Percentiles rank a stretch among this genome's conserved stretches.
Evolutionary conservation across 2,329 filamentous ascomycete genomes (phyloP).

Genomic region (Colletotrichum nymphaeae): DNA sequence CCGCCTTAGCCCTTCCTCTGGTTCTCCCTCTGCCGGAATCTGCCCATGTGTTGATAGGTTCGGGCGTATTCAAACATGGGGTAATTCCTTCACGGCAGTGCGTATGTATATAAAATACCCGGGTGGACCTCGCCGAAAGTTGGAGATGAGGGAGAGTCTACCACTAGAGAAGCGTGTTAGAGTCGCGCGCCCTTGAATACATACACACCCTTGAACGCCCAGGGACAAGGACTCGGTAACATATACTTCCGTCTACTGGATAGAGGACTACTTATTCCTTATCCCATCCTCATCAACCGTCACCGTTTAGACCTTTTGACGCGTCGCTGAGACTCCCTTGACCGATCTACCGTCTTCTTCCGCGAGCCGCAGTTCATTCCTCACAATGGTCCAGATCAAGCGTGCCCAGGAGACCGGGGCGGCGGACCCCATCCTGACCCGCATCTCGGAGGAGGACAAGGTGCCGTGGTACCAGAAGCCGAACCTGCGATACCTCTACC

Average conservation of each 20-base stretch:
- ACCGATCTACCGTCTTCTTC: background rate
- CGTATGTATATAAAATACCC: slow-evolving; percentile 11
- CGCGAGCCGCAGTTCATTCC: background rate
- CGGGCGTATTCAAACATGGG: background rate
- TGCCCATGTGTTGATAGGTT: background rate
- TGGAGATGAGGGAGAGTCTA: background rate
- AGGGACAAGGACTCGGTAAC: slow-evolving; percentile 3
- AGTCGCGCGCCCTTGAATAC: background rate
- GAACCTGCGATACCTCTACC: slow-evolving; percentile 66
- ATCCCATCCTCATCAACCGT: background rate
- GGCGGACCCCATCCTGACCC: slow-evolving; percentile 46
- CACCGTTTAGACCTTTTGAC: background rate
- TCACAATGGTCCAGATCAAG: slow-evolving; percentile 31
- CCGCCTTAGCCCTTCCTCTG: slow-evolving; percentile 18
- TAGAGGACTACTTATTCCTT: background rate
- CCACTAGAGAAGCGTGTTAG: background rate
- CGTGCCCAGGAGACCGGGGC: slow-evolving; percentile 33
- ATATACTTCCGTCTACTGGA: slow-evolving; percentile 20
- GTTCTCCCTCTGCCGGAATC: background rate
- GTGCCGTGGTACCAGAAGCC: slow-evolving; percentile 68
- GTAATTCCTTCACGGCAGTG: background rate
- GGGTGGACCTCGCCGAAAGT: slow-evolving; percentile 9
- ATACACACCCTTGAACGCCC: background rate
- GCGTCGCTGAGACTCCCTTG: background rate
- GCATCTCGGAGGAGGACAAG: slow-evolving; percentile 49